Evolutionary conservation across 352 stramenopile species (phyloP), one percentile per base, ranked within the genome.

Genomic region (Phytophthora pini): DNA sequence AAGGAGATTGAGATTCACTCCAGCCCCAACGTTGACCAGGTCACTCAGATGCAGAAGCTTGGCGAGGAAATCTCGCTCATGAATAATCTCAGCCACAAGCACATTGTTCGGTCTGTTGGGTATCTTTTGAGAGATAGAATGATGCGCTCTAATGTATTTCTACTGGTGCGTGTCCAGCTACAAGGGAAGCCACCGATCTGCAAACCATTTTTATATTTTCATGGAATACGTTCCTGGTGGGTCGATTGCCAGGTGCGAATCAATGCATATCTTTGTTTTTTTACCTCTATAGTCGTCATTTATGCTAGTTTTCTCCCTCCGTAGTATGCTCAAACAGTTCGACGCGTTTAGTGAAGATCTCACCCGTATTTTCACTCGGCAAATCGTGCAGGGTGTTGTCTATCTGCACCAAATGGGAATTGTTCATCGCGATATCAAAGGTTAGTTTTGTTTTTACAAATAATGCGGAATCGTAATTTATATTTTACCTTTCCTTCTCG

Each of bases 201-300:
- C 86, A 8, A 85, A 80, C 26, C 69, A 88, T 54, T 89, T 99
- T 39, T 96, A 93, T 68, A 98, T 99, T 61, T 99, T 99, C 73
- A 97, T 99, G 86, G 94, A 99, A 76, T 99, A 97, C 74, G 90
- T 98, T 5, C 88, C 95, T 5, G 94, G 92, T 32, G 95, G 95
- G 3, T 97, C 88, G 4, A 92, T 99, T 43, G 87, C 93, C 32
- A 90, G 80, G 65, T 88, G 50, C 13, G 70, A 66, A 3, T 11
- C 8, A 55, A 12, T 12, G 13, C 48, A 29, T 1, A 6, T 5
- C 3, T 17, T 45, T 17, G 2, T 38, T 9, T 40, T 29, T 50
- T 26, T 55, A 6, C 38, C 15, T 17, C 24, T 26, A 26, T 26
- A 26, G 24, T 4, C 5, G 40, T 32, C 6, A 29, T 44, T 38